A percentile compares a stretch with the other conserved stretches of the same genome.
These are phyloP conservation scores for Teratosphaeria gauchensis DNA, from an alignment of 2,329 filamentous ascomycete species.

Conservation along the genomic window DNA sequence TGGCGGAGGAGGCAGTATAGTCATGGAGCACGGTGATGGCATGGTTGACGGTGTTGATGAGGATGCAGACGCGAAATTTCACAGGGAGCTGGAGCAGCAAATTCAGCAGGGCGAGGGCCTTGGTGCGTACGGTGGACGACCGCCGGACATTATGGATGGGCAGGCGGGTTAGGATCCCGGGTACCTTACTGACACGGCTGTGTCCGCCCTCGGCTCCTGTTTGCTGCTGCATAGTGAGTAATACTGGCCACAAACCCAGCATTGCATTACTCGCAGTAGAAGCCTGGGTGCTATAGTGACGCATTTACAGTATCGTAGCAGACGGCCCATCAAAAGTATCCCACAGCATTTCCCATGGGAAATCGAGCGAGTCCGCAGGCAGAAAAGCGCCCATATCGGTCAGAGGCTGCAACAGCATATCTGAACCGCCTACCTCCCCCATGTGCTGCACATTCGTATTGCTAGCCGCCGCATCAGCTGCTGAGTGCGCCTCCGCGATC, in stretches of 20 bases:
- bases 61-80: background rate
- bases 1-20: background rate
- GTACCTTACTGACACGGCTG: background rate
- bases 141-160: background rate
- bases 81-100: background rate
- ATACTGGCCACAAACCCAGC: no score
- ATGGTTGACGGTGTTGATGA: constrained; percentile 3
- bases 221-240: no score
- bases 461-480: constrained; percentile 1
- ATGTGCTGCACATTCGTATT: background rate
- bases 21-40: constrained; percentile 1
- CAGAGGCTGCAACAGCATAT: background rate
- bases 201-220: background rate
- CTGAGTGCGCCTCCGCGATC: constrained; percentile 17
- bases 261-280: background rate
- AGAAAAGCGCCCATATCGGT: constrained; percentile 1
- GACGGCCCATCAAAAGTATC: constrained; percentile 3
- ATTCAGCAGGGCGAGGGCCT: background rate
- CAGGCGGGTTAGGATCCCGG: background rate
- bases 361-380: constrained; percentile 7
- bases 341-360: constrained; percentile 9
- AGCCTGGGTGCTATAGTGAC: background rate
- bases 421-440: background rate
- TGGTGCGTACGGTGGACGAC: background rate
- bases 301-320: background rate